Evolutionary conservation across 2,329 filamentous ascomycete genomes (phyloP).

Genomic region (Xylariaceae sp.): DNA sequence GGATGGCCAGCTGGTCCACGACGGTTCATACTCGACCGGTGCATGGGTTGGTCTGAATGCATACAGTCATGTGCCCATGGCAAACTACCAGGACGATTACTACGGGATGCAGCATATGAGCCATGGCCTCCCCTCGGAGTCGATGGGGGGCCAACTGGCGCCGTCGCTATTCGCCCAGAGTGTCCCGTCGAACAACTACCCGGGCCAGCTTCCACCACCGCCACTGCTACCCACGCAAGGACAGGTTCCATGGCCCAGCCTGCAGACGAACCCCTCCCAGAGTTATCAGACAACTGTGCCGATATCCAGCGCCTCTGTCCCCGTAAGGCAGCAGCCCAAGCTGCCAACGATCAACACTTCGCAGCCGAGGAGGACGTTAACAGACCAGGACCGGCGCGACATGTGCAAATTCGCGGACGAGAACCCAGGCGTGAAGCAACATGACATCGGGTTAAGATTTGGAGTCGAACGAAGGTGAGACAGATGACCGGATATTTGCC

Average conservation of each 20-base stretch:
- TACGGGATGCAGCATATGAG: slow-evolving; percentile 49
- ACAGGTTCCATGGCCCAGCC: slow-evolving; percentile 65
- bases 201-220: slow-evolving; percentile 54
- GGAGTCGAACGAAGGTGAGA: slow-evolving; percentile 93
- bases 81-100: slow-evolving; percentile 60
- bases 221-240: slow-evolving; percentile 64
- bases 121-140: slow-evolving; percentile 45
- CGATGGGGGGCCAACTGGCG: slow-evolving; percentile 45
- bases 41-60: slow-evolving; percentile 53
- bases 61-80: slow-evolving; percentile 65
- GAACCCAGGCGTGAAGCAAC: slow-evolving; percentile 86
- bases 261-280: slow-evolving; percentile 64
- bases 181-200: slow-evolving; percentile 42
- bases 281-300: slow-evolving; percentile 55
- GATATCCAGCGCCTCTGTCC: slow-evolving; percentile 51
- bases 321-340: slow-evolving; percentile 48
- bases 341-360: slow-evolving; percentile 47
- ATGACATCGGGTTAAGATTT: slow-evolving; percentile 92
- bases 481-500: not conserved
- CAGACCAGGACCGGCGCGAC: slow-evolving; percentile 78
- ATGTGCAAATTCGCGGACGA: slow-evolving; percentile 96
- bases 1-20: slow-evolving; percentile 40
- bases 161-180: slow-evolving; percentile 56
- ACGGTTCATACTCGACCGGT: slow-evolving; percentile 39
- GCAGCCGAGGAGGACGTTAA: slow-evolving; percentile 79